These are phyloP conservation scores for Xylaria cubensis DNA, from an alignment of 495 filamentous ascomycete genomes.

Conservation along the genomic window DNA sequence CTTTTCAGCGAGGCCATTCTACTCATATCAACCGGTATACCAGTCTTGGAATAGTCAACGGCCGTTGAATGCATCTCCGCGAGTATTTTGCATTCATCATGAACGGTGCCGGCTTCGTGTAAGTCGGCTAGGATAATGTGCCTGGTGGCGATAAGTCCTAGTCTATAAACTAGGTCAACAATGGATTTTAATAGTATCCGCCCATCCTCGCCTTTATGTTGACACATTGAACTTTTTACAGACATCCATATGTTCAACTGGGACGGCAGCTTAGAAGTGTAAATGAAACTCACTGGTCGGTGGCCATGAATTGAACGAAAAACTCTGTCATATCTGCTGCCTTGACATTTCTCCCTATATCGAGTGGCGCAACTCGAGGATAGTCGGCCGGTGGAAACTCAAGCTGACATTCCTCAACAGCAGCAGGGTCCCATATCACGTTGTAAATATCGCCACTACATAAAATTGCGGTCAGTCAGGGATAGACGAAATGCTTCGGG, in stretches of 20 bases:
- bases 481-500: neutral
- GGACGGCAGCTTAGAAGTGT: neutral
- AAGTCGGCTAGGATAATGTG: conserved; percentile 76
- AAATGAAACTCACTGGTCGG: conserved; percentile 56
- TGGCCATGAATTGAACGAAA: conserved; percentile 81
- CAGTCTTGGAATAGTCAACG: conserved; percentile 85
- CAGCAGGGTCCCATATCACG: conserved; percentile 67
- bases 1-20: conserved; percentile 36
- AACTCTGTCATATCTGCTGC: conserved; percentile 73
- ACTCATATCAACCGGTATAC: conserved; percentile 64
- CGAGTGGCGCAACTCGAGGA: conserved; percentile 56
- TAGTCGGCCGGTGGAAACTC: conserved; percentile 70
- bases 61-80: conserved; percentile 76
- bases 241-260: neutral
- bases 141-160: conserved; percentile 70
- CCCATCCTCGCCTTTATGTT: neutral
- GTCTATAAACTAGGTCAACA: conserved; percentile 24
- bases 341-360: conserved; percentile 62
- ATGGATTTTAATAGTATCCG: neutral
- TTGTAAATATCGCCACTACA: conserved; percentile 72
- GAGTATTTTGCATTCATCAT: conserved; percentile 65
- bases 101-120: conserved; percentile 57
- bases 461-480: neutral
- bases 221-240: neutral
- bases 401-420: conserved; percentile 38